Conservation (phyloP, 2,329 filamentous ascomycete species). For the Botrytis aclada region DNA sequence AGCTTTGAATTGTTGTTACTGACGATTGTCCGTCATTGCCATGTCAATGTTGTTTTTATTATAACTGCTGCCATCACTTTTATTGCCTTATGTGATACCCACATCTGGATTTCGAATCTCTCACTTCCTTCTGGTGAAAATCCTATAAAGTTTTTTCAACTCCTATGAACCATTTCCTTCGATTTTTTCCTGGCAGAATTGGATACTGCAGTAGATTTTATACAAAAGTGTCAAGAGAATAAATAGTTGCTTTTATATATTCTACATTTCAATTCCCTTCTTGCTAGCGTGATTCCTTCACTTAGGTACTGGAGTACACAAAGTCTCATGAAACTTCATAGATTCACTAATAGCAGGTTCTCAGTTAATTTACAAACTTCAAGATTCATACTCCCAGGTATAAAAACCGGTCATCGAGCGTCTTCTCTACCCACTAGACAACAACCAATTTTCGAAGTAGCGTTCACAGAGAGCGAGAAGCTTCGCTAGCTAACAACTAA, state of each 20-base stretch:
- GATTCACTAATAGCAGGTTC: neutral
- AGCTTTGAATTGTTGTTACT: neutral
- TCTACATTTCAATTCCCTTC: neutral
- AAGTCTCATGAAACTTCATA: neutral
- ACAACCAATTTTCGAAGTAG: neutral
- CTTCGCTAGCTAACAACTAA: neutral
- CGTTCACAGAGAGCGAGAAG: fast-evolving
- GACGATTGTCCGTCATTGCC: fast-evolving
- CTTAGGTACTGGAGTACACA: no score
- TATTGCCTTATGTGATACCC: fast-evolving
- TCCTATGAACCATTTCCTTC: no score
- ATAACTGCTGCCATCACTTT: neutral
- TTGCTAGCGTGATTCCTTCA: no score
- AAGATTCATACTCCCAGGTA: neutral
- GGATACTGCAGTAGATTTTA: neutral
- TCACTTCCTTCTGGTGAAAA: neutral
- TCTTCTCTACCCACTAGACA: neutral
- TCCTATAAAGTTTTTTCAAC: neutral
- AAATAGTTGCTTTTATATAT: neutral
- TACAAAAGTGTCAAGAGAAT: fast-evolving
- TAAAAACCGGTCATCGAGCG: neutral
- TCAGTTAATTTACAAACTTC: neutral
- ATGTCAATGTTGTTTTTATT: no score
- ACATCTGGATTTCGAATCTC: neutral
- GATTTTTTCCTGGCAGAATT: neutral